phyloP scores from a whole-genome alignment of 1,284 basidiomycete genomes.

The Leccinum fuscescens region DNA sequence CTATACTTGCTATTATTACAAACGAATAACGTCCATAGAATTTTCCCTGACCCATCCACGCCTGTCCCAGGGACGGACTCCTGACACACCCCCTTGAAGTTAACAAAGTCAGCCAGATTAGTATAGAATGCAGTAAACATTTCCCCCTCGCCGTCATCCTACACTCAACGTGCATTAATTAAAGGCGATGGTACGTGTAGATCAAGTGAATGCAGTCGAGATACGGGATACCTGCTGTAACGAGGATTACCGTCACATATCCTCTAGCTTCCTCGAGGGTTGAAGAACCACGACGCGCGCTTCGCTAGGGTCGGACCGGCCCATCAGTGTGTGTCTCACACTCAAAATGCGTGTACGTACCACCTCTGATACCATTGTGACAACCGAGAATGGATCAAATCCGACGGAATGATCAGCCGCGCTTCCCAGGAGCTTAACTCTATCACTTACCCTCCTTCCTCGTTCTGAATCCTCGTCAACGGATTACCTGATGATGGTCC shows the following conservation, averaged over 20 bases:
- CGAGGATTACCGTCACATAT: slow-evolving; percentile 13
- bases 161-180: slow-evolving; percentile 28
- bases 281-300: slow-evolving; percentile 88
- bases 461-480: slow-evolving; percentile 70
- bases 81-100: slow-evolving; percentile 3
- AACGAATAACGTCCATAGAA: slow-evolving; percentile 22
- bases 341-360: slow-evolving; percentile 33
- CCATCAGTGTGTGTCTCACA: slow-evolving; percentile 19
- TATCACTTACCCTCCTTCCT: slow-evolving; percentile 70
- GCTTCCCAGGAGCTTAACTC: slow-evolving; percentile 21
- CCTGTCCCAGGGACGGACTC: slow-evolving; percentile 27
- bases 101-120: slow-evolving; percentile 27
- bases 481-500: slow-evolving; percentile 54
- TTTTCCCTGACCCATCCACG: slow-evolving; percentile 26
- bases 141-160: slow-evolving; percentile 11
- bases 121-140: slow-evolving; percentile 23
- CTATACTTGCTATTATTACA: neutral
- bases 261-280: slow-evolving; percentile 54
- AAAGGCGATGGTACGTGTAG: slow-evolving; percentile 34
- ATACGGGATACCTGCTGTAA: slow-evolving; percentile 16
- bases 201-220: slow-evolving; percentile 35
- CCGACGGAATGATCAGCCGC: slow-evolving; percentile 18
- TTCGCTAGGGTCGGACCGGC: slow-evolving; percentile 52
- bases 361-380: slow-evolving; percentile 36
- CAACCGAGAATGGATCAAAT: slow-evolving; percentile 9